phyloP scores from a whole-genome alignment of 2,329 filamentous ascomycete species.

The Cadophora luteo-olivacea region DNA sequence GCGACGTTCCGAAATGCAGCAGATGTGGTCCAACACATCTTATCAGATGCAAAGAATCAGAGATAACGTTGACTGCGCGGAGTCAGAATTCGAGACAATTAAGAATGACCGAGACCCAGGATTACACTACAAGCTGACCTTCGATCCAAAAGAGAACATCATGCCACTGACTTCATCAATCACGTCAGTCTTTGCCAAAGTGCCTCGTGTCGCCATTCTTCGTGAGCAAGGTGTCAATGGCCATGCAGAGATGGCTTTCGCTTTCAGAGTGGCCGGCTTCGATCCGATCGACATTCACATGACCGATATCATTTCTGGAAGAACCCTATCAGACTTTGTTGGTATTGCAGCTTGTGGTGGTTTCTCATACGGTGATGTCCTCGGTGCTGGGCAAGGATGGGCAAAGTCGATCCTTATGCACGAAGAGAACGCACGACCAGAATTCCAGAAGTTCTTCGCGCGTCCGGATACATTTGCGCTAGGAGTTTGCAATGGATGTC shows the following conservation, averaged over 20 bases:
- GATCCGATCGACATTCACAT: conserved; percentile 94
- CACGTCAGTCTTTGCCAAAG: conserved; percentile 59
- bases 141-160: conserved; percentile 76
- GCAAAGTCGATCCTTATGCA: conserved; percentile 92
- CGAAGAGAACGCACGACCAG: conserved; percentile 70
- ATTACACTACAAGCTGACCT: conserved; percentile 83
- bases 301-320: conserved; percentile 85
- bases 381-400: conserved; percentile 97
- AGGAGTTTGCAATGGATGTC: conserved; percentile 97
- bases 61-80: conserved; percentile 87
- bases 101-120: conserved; percentile 80
- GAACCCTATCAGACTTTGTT: conserved; percentile 81
- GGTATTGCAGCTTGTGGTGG: conserved; percentile 95
- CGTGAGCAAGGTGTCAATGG: conserved; percentile 96
- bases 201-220: conserved; percentile 85
- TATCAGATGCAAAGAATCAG: conserved; percentile 89
- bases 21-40: conserved; percentile 88
- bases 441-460: conserved; percentile 86
- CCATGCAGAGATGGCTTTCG: conserved; percentile 97
- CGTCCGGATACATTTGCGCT: conserved; percentile 89
- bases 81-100: conserved; percentile 80
- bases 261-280: conserved; percentile 91
- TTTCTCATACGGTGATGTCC: conserved; percentile 87
- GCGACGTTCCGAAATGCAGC: conserved; percentile 76
- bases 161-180: conserved; percentile 66